Conservation (phyloP, 495 filamentous ascomycete genomes). For the Penicillium alfredii region DNA sequence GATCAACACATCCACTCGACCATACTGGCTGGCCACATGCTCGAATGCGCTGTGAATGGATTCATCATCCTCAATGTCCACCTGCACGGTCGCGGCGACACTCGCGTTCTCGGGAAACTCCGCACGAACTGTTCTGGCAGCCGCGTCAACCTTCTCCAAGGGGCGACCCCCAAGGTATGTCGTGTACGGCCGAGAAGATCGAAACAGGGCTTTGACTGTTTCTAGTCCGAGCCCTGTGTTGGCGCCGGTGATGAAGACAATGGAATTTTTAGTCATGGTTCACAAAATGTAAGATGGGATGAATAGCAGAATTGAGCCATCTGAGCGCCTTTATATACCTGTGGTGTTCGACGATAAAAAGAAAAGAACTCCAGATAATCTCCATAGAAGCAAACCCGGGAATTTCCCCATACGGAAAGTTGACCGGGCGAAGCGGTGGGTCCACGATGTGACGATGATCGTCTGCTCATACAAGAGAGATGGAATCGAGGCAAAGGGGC, state of each 20-base stretch:
- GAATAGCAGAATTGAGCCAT: no score
- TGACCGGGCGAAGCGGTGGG: no score
- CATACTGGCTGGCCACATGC: slow-evolving; percentile 28
- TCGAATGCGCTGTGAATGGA: slow-evolving; percentile 41
- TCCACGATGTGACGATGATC: no score
- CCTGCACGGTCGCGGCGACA: slow-evolving; percentile 28
- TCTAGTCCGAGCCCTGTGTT: slow-evolving; percentile 50
- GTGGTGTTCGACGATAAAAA: no score
- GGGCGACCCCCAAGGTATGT: slow-evolving; percentile 44
- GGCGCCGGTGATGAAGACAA: slow-evolving; percentile 27
- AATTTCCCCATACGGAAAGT: no score
- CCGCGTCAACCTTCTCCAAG: slow-evolving; percentile 38
- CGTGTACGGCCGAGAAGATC: slow-evolving; percentile 37
- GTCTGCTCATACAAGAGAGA: no score
- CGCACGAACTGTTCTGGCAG: slow-evolving; percentile 26
- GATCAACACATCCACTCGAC: slow-evolving; percentile 45
- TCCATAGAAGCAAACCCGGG: no score
- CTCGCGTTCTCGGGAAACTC: slow-evolving; percentile 32
- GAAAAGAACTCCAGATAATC: no score
- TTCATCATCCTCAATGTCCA: slow-evolving; percentile 49
- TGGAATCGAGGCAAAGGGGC: no score
- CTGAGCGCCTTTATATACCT: no score
- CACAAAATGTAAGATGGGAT: no score
- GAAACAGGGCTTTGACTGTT: slow-evolving; percentile 39
- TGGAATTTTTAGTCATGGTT: no score